Evolutionary conservation across 768 basidiomycete genomes (phyloP).

Genomic region (Atractiella rhizophila): DNA sequence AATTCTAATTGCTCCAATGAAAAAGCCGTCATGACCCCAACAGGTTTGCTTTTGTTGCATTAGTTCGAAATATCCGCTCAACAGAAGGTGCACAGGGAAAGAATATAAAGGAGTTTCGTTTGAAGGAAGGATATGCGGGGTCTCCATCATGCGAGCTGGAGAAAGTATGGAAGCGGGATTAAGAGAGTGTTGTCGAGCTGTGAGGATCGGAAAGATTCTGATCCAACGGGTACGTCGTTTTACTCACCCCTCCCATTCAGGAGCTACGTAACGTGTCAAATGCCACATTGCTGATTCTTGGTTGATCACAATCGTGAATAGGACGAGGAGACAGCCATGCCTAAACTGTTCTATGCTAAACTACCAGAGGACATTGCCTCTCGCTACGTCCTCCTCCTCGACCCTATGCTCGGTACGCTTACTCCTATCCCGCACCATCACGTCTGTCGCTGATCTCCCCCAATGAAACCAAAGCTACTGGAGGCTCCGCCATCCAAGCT

Average conservation of each 20-base stretch:
- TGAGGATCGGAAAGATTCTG: conserved; percentile 83
- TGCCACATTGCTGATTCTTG: background rate
- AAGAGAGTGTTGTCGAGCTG: conserved; percentile 55
- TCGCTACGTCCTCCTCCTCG: conserved; percentile 77
- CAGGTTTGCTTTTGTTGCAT: conserved; percentile 52
- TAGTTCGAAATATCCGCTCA: too few relatives aligned
- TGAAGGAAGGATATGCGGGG: conserved; percentile 11
- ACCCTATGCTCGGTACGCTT: conserved; percentile 87
- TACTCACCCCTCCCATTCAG: too few relatives aligned
- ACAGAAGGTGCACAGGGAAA: too few relatives aligned
- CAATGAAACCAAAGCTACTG: conserved; percentile 36
- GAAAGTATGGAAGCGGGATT: conserved; percentile 98
- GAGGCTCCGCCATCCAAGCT: conserved; percentile 92
- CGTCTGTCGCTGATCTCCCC: background rate
- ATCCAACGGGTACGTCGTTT: conserved; percentile 53
- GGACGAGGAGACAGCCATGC: conserved; percentile 82
- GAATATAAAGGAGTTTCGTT: too few relatives aligned
- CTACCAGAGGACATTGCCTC: conserved; percentile 73
- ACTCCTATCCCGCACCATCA: background rate
- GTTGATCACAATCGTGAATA: conserved; percentile 19
- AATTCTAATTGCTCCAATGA: background rate
- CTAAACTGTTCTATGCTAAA: conserved; percentile 81
- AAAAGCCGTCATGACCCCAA: conserved; percentile 44
- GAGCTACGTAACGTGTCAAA: background rate
- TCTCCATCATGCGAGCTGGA: conserved; percentile 42